phyloP scores from a whole-genome alignment of 2,329 filamentous ascomycete species.

The Apiospora pterosperma region DNA sequence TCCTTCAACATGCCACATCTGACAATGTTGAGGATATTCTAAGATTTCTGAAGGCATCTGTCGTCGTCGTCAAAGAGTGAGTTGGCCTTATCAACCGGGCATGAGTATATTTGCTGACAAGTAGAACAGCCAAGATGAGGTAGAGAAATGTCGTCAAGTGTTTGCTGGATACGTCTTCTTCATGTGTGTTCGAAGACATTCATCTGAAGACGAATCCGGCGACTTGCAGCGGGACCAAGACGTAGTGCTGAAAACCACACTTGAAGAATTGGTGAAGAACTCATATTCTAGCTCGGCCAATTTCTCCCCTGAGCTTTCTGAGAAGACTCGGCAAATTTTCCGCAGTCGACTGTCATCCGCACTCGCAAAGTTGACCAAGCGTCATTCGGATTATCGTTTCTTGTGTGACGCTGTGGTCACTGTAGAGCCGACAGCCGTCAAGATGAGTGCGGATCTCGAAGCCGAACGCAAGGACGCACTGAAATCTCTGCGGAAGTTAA shows the following conservation, averaged over 20 bases:
- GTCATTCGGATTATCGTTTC: constrained; percentile 47
- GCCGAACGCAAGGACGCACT: constrained; percentile 50
- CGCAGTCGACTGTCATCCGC: constrained; percentile 55
- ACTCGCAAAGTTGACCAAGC: constrained; percentile 54
- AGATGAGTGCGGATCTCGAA: constrained; percentile 54
- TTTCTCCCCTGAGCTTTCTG: constrained; percentile 43
- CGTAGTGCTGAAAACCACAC: constrained; percentile 36
- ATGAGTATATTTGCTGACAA: background rate
- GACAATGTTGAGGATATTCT: constrained; percentile 54
- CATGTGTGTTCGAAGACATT: constrained; percentile 36
- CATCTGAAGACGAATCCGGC: constrained; percentile 11
- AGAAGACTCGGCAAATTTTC: constrained; percentile 51
- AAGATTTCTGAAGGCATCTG: constrained; percentile 42
- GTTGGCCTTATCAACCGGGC: constrained; percentile 22
- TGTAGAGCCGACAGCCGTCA: constrained; percentile 48
- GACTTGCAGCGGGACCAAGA: constrained; percentile 23
- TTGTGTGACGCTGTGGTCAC: constrained; percentile 53
- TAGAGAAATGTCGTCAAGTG: constrained; percentile 42
- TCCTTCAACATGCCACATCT: constrained; percentile 59
- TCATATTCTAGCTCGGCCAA: constrained; percentile 49
- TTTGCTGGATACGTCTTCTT: constrained; percentile 55
- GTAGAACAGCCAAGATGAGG: constrained; percentile 19
- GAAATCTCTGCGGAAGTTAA: constrained; percentile 49
- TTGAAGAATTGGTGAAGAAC: constrained; percentile 52
- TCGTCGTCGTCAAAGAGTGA: constrained; percentile 33